Percentiles rank a stretch among this genome's conserved stretches.
These are phyloP conservation scores for Rubia peregrina DNA, from an alignment of 305 asterid genomes.

Conservation along the genomic window DNA sequence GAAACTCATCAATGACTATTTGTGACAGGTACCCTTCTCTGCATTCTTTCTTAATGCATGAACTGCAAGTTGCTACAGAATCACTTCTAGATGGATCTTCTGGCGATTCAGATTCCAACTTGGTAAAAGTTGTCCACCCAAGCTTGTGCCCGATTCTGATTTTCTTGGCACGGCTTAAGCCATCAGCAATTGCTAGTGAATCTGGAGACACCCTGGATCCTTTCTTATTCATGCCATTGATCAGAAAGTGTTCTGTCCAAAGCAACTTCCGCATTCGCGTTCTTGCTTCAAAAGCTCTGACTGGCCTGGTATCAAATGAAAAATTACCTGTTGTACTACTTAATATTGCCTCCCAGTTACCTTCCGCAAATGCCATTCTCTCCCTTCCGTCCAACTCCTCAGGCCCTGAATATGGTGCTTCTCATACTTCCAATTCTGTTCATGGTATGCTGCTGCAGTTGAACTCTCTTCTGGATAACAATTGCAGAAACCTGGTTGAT, in stretches of 20 bases:
- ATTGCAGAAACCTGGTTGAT: conserved; percentile 73
- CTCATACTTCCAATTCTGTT: conserved; percentile 48
- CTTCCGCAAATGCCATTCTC: conserved; percentile 19
- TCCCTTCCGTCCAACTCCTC: conserved; percentile 25
- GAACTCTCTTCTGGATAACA: conserved; percentile 63
- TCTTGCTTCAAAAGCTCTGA: conserved; percentile 84
- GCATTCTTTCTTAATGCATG: conserved; percentile 69
- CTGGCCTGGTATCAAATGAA: conserved; percentile 75
- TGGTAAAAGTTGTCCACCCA: conserved; percentile 74
- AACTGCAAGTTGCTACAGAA: conserved; percentile 77
- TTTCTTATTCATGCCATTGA: conserved; percentile 73
- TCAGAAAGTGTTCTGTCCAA: conserved; percentile 83
- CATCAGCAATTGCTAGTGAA: conserved; percentile 73
- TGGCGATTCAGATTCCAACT: conserved; percentile 42
- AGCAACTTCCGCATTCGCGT: conserved; percentile 72
- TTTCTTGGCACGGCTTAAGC: conserved; percentile 80
- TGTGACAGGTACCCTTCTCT: conserved; percentile 76
- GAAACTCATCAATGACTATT: conserved; percentile 13
- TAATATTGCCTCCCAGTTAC: conserved; percentile 72
- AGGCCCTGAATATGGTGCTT: conserved; percentile 19
- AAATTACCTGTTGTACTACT: conserved; percentile 59
- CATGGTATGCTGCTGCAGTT: conserved; percentile 90
- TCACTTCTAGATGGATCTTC: conserved; percentile 51
- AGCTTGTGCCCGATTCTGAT: conserved; percentile 94
- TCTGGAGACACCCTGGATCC: conserved; percentile 81